Evolutionary conservation across 176 grass and related monocot genomes (phyloP).

Genomic region (Raddia distichophylla): DNA sequence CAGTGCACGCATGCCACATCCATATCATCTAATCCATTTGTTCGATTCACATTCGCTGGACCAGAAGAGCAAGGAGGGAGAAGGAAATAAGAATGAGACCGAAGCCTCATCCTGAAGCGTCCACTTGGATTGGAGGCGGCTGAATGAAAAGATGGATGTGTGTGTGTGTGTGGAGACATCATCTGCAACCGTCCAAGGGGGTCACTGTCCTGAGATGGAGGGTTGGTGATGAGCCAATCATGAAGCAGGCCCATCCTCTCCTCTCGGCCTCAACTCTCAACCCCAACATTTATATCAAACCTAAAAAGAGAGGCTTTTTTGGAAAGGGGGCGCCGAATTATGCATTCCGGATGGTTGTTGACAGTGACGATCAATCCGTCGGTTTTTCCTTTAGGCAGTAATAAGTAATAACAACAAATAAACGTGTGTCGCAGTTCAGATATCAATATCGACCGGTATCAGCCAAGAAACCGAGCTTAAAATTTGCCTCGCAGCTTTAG

Average conservation of each 20-base stretch:
- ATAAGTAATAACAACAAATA: not conserved
- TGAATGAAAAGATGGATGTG: too few species aligned
- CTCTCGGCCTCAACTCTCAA: not conserved
- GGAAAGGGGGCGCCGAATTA: constrained; percentile 5
- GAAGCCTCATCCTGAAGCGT: not conserved
- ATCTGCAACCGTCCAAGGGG: not conserved
- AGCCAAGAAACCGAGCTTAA: too few species aligned
- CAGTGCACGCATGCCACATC: not conserved
- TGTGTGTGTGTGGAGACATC: constrained; percentile 16
- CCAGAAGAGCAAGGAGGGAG: not conserved
- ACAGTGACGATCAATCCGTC: not conserved
- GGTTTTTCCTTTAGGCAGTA: not conserved
- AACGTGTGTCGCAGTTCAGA: too few species aligned
- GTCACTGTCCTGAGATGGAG: constrained; percentile 2
- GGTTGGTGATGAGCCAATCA: constrained; percentile 49
- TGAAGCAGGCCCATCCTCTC: constrained; percentile 13
- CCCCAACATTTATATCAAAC: constrained; percentile 26
- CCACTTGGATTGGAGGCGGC: not conserved
- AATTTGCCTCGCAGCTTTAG: too few species aligned
- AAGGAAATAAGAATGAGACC: not conserved
- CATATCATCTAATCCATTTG: not conserved
- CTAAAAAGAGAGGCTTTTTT: constrained; percentile 29
- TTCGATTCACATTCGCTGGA: constrained; percentile 29
- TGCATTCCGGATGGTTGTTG: not conserved
- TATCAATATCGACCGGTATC: too few species aligned